A percentile compares a stretch with the other conserved stretches of the same genome.
Conservation (phyloP, 208 protist species). For the Kentomonas sorsogonicus region DNA sequence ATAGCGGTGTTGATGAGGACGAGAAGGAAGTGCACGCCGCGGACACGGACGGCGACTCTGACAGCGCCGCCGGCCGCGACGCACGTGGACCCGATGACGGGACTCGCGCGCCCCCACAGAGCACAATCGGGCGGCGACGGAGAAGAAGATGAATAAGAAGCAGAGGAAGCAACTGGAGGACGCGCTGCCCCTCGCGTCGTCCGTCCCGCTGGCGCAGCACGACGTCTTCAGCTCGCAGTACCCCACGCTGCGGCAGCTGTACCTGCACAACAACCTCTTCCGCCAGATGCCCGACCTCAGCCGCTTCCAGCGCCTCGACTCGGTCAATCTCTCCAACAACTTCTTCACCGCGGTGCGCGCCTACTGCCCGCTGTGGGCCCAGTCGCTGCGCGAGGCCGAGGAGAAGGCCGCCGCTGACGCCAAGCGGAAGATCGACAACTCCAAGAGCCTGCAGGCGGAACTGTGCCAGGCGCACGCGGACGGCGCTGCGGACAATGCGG, state of each 20-base stretch:
- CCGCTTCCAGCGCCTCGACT: constrained; percentile 73
- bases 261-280: constrained; percentile 92
- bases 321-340: constrained; percentile 90
- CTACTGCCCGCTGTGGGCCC: constrained; percentile 43
- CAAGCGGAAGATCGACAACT: too few species aligned
- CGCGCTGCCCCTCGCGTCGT: constrained; percentile 12
- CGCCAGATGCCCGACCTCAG: constrained; percentile 80
- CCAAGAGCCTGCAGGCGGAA: constrained; percentile 38
- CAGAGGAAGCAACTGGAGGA: neutral
- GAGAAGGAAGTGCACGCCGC: constrained; percentile 11
- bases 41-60: neutral
- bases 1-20: constrained; percentile 2
- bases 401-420: constrained; percentile 17
- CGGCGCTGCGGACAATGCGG: neutral
- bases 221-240: constrained; percentile 83
- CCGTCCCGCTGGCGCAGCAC: constrained; percentile 19
- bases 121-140: neutral
- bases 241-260: constrained; percentile 85
- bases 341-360: constrained; percentile 61
- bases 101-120: constrained; percentile 1
- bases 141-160: constrained; percentile 9
- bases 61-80: neutral
- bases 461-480: constrained; percentile 3
- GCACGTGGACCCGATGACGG: constrained; percentile 27
- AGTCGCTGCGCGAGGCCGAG: constrained; percentile 7